These are phyloP conservation scores for Lactarius psammicola DNA, from an alignment of 768 basidiomycete genomes.

Conservation along the genomic window DNA sequence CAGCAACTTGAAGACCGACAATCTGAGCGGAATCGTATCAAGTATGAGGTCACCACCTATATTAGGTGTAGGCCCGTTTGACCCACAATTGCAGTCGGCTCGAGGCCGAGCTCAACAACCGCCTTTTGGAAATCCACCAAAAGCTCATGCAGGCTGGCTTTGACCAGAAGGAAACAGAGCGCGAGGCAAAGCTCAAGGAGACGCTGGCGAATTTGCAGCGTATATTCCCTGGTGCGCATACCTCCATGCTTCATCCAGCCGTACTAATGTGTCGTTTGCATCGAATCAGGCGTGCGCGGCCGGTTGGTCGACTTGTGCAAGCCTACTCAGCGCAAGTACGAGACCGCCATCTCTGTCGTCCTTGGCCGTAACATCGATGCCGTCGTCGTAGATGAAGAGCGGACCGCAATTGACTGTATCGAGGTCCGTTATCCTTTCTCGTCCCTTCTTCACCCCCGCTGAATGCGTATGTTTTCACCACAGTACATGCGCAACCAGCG, in stretches of 20 bases:
- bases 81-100: constrained; percentile 57
- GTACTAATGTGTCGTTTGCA: background rate
- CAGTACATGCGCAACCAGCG: constrained; percentile 95
- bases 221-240: constrained; percentile 74
- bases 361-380: constrained; percentile 94
- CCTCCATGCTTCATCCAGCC: background rate
- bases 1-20: constrained; percentile 84
- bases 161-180: constrained; percentile 83
- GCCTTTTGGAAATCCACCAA: constrained; percentile 75
- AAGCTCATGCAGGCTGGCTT: constrained; percentile 89
- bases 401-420: constrained; percentile 96
- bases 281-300: constrained; percentile 77
- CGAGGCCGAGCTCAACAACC: constrained; percentile 90
- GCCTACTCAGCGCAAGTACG: constrained; percentile 89
- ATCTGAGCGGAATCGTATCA: constrained; percentile 76
- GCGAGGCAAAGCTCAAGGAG: constrained; percentile 82
- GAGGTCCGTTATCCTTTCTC: constrained; percentile 53
- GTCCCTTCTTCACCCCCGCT: background rate
- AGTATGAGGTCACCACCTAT: constrained; percentile 45
- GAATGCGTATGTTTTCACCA: background rate
- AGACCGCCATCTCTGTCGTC: constrained; percentile 86
- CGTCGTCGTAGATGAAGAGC: constrained; percentile 94
- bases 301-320: constrained; percentile 93
- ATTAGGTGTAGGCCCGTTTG: background rate
- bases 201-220: constrained; percentile 79